Evolutionary conservation across 352 stramenopile species (phyloP).

Genomic region (Aphanomyces stellatus): DNA sequence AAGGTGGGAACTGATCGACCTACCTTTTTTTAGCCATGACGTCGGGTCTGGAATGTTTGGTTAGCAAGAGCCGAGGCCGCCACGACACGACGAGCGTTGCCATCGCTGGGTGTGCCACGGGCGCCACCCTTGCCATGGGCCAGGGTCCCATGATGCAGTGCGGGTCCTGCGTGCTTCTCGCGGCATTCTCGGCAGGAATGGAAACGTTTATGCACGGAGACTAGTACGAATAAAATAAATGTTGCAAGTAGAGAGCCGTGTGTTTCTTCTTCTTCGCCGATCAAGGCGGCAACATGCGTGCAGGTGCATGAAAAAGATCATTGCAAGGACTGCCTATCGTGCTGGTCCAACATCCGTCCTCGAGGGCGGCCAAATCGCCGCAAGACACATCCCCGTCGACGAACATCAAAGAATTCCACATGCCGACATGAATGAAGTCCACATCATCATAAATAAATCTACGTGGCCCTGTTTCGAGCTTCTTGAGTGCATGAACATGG

Average conservation of each 20-base stretch:
- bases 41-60: conserved; percentile 88
- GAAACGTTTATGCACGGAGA: conserved; percentile 79
- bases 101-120: conserved; percentile 91
- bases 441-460: too few species aligned
- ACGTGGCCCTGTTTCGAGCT: too few species aligned
- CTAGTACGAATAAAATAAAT: conserved; percentile 30
- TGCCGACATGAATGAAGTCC: too few species aligned
- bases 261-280: too few species aligned
- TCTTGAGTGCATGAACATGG: too few species aligned
- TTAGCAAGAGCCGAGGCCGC: conserved; percentile 90
- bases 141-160: conserved; percentile 89
- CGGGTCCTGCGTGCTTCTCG: conserved; percentile 89
- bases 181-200: conserved; percentile 87
- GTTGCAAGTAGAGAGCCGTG: background rate
- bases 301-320: too few species aligned
- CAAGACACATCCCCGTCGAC: too few species aligned
- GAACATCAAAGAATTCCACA: too few species aligned
- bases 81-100: conserved; percentile 94
- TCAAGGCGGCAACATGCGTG: too few species aligned
- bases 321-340: too few species aligned
- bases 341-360: too few species aligned
- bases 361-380: too few species aligned
- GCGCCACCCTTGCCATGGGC: conserved; percentile 89
- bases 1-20: background rate
- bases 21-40: conserved; percentile 77